Percentiles rank a stretch among this genome's conserved stretches.
These are phyloP conservation scores for Bipolaris cookei DNA, from an alignment of 2,329 filamentous ascomycete species.

Conservation along the genomic window DNA sequence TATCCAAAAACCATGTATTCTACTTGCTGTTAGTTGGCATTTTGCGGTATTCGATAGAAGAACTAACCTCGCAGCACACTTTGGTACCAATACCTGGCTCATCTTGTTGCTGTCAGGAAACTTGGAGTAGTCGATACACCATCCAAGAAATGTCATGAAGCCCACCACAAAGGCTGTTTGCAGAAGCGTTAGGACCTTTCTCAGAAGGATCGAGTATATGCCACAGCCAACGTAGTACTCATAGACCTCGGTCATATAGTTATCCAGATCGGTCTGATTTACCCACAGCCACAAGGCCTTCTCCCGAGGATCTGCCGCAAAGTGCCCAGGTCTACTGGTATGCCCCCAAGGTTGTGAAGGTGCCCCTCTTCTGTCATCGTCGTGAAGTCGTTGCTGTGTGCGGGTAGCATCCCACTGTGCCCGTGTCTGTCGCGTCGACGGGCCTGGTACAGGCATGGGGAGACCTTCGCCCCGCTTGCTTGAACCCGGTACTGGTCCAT, in stretches of 20 bases:
- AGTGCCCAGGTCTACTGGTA: conserved; percentile 32
- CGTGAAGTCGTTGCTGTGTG: conserved; percentile 55
- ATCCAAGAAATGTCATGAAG: conserved; percentile 81
- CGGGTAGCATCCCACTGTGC: conserved; percentile 60
- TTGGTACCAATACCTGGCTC: conserved; percentile 68
- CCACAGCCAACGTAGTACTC: conserved; percentile 84
- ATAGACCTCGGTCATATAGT: conserved; percentile 85
- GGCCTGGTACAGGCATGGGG: conserved; percentile 52
- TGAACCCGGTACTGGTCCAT: conserved; percentile 39
- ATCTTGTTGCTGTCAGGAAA: conserved; percentile 69
- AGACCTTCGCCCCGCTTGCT: conserved; percentile 37
- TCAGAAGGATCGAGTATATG: conserved; percentile 81
- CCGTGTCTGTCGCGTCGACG: conserved; percentile 52
- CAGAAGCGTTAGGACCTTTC: conserved; percentile 74
- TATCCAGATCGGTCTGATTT: conserved; percentile 87
- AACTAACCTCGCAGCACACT: conserved; percentile 67
- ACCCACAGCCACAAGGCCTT: conserved; percentile 92
- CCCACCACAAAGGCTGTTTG: conserved; percentile 83
- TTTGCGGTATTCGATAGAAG: not conserved
- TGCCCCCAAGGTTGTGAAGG: conserved; percentile 32
- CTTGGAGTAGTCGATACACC: conserved; percentile 82
- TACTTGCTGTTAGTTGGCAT: conserved; percentile 32
- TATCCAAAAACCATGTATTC: conserved; percentile 78
- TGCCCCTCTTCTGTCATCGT: conserved; percentile 29
- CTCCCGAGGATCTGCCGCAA: conserved; percentile 66